Conservation (phyloP, 257 asterid genomes). For the Solanum arcanum region DNA sequence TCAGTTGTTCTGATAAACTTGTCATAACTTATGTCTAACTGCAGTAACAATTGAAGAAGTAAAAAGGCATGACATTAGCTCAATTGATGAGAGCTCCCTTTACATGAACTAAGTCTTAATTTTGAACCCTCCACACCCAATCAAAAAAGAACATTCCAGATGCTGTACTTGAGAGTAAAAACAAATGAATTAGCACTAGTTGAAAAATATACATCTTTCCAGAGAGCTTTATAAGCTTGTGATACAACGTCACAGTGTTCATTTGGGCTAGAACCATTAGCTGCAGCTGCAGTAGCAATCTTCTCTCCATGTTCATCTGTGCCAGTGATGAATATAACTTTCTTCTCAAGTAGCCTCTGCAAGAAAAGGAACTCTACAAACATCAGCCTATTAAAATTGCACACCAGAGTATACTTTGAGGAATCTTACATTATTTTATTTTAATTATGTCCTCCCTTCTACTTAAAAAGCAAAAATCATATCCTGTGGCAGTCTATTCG, state of each 20-base stretch:
- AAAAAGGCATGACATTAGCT: not conserved
- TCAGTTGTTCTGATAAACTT: slow-evolving; percentile 87
- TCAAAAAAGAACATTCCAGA: not conserved
- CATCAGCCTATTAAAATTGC: not conserved
- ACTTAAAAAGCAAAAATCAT: not conserved
- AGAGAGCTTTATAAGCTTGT: slow-evolving; percentile 59
- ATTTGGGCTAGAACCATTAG: slow-evolving; percentile 56
- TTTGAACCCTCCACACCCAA: not conserved
- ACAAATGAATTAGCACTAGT: not conserved
- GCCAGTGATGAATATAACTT: slow-evolving; percentile 82
- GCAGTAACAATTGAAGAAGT: slow-evolving; percentile 15
- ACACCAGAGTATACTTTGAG: not conserved
- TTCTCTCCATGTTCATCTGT: slow-evolving; percentile 98
- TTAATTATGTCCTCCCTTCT: not conserved
- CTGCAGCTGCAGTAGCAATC: slow-evolving; percentile 84
- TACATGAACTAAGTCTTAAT: not conserved
- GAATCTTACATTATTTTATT: not conserved
- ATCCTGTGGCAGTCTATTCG: not conserved
- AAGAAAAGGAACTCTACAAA: slow-evolving; percentile 1
- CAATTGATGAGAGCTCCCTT: not conserved
- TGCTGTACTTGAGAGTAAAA: not conserved
- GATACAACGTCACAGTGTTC: slow-evolving; percentile 78
- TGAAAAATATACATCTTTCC: slow-evolving; percentile 54
- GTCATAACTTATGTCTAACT: slow-evolving; percentile 82
- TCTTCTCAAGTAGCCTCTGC: slow-evolving; percentile 80